Evolutionary conservation across 345 rosid genomes (phyloP), one percentile per base, ranked within the genome.

Genomic region (Lumnitzera littorea): DNA sequence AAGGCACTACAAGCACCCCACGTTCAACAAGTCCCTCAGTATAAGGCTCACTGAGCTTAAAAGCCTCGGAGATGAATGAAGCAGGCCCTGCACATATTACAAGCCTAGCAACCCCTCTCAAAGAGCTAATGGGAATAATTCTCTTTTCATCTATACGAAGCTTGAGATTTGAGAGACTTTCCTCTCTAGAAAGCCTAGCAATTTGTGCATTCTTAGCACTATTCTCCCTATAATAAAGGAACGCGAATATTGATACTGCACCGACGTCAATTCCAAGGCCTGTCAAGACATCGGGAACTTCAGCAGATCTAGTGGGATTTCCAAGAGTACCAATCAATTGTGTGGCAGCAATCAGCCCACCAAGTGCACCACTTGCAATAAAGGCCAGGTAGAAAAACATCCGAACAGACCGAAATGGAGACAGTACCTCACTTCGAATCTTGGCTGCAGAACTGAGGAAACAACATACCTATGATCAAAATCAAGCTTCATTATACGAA

Each of bases 341-440:
- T 20, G 96, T 76, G 27, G 79, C 66, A 53, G 96, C 99, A 68
- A 92, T 89, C 16, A 92, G 68, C 58, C 91, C 89, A 69, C 99
- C 99, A 60, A 92, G 67, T 36, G 76, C 56, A 57, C 72, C 91
- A 48, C 99, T 89, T 4, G 95, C 96, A 31, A 89, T 73, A 65
- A 92, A 89, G 11, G 97, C 86, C 12, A 84, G 83, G 76, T 92
- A 92, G 66, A 92, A 92, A 84, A 92, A 92, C 96, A 92, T 87
- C 60, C 97, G 84, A 48, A 92, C 86, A 46, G 99, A 71, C 56
- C 96, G 85, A 68, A 92, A 92, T 15, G 99, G 99, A 64, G 98
- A 67, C 24, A 87, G 85, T 72, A 92, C 98, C 81, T 89, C 97
- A 65, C 88, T 84, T 60, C 92, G 82, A 70, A 89, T 87, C 87